Conservation (phyloP, 306 rosid genomes). For the Dalbergia cochinchinensis region DNA sequence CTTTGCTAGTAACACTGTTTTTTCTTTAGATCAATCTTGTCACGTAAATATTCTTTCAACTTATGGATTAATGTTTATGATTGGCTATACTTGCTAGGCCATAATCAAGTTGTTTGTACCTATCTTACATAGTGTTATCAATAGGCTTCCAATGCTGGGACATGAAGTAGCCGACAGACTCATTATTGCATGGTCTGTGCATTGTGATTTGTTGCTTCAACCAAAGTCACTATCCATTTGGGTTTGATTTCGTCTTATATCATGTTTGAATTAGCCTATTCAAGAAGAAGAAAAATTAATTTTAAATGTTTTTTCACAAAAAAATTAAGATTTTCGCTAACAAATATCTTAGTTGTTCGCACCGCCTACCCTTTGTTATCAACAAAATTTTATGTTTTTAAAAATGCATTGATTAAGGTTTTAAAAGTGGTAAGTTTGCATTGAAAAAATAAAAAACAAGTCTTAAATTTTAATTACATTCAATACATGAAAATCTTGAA, state of each 20-base stretch:
- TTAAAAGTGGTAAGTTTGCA: too few relatives aligned
- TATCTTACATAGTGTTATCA: conserved; percentile 51
- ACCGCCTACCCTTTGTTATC: too few relatives aligned
- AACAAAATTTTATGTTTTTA: too few relatives aligned
- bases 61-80: conserved; percentile 58
- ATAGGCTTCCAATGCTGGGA: conserved; percentile 59
- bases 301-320: neutral
- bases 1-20: conserved; percentile 20
- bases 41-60: conserved; percentile 52
- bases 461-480: too few relatives aligned
- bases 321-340: too few relatives aligned
- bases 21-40: conserved; percentile 58
- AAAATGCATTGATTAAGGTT: too few relatives aligned
- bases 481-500: too few relatives aligned
- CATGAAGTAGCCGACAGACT: conserved; percentile 77
- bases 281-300: too few relatives aligned
- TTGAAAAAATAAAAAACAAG: too few relatives aligned
- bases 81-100: conserved; percentile 60
- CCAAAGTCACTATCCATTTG: conserved; percentile 57
- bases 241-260: neutral
- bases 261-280: neutral
- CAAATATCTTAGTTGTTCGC: too few relatives aligned
- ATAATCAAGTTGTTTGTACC: conserved; percentile 61
- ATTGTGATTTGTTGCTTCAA: conserved; percentile 73
- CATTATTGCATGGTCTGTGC: conserved; percentile 62